Base-by-base conservation (phyloP, 306 rosid species). In the Purshia tridentata region DNA sequence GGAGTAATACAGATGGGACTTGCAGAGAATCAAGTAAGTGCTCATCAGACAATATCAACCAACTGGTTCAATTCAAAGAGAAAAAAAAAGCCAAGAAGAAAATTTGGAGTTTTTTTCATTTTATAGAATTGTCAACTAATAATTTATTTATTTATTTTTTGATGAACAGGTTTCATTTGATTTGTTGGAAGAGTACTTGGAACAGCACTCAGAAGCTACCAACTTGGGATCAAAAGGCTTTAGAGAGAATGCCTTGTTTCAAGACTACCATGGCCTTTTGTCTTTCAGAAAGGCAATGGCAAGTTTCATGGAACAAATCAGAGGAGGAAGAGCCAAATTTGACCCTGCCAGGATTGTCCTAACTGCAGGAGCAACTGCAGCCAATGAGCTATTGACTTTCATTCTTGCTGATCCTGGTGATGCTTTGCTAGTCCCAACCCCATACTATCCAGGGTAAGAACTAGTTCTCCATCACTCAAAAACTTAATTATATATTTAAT, bases 311-410 rank as follows among this genome's bases (percentile, higher is more conserved):
- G 90, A 84, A 48, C 70, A 91, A 77, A 82, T 94, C 8, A 88
- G 96, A 85, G 96, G 88, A 13, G 86, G 89, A 1, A 84, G 84
- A 77, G 96, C 84, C 8, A 91, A 81, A 62, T 91, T 91, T 78
- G 90, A 91, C 66, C 86, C 88, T 23, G 62, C 77, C 18, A 83
- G 97, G 77, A 44, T 94, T 0, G 99, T 94, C 53, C 84, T 94
- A 53, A 91, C 99, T 47, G 99, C 99, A 8, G 99, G 99, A 29
- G 99, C 97, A 10, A 94, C 99, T 16, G 99, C 99, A 0, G 97
- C 96, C 40, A 94, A 91, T 68, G 99, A 94, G 50, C 96, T 94
- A 35, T 74, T 94, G 46, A 94, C 97, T 20, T 89, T 94, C 87
- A 88, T 91, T 59, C 80, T 94, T 0, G 99, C 99, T 1, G 80